A percentile compares a stretch with the other conserved stretches of the same genome.
Evolutionary conservation across 2,329 filamentous ascomycete genomes (phyloP).

Genomic region (Akanthomyces lecanii): DNA sequence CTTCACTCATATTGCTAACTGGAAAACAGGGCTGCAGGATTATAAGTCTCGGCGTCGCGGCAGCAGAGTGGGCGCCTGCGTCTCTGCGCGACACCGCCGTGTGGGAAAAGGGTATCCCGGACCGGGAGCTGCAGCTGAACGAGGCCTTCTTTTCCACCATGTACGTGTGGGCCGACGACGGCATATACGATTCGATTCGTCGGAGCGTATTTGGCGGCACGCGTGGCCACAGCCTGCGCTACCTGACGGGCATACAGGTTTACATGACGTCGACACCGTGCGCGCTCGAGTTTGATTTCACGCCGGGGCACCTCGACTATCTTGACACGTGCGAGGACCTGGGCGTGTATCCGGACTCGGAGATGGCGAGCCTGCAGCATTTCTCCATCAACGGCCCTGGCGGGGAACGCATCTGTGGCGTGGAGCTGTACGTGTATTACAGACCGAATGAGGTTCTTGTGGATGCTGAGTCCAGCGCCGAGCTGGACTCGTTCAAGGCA

Average conservation of each 20-base stretch:
- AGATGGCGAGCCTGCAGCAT: not conserved
- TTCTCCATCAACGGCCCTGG: not conserved
- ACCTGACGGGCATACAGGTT: not conserved
- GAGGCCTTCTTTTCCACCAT: not conserved
- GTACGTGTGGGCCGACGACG: not conserved
- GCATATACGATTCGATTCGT: not conserved
- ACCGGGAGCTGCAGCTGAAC: not conserved
- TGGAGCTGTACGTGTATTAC: not conserved
- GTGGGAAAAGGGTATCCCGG: not conserved
- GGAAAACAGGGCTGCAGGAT: not conserved
- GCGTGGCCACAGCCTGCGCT: not conserved
- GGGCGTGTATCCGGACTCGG: not conserved
- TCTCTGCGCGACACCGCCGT: not conserved
- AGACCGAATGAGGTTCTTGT: not conserved
- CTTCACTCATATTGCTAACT: not conserved
- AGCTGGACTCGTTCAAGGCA: conserved; percentile 4
- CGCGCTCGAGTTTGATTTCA: not conserved
- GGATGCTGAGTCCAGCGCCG: not conserved
- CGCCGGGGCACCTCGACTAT: not conserved
- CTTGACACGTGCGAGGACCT: not conserved
- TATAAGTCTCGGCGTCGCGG: not conserved
- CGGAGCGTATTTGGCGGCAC: conserved; percentile 6
- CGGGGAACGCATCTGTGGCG: not conserved
- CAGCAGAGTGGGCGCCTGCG: not conserved
- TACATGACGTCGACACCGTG: not conserved